A percentile compares a stretch with the other conserved stretches of the same genome.
Conservation (phyloP, 2,329 filamentous ascomycete genomes). For the Fusarium piperis region DNA sequence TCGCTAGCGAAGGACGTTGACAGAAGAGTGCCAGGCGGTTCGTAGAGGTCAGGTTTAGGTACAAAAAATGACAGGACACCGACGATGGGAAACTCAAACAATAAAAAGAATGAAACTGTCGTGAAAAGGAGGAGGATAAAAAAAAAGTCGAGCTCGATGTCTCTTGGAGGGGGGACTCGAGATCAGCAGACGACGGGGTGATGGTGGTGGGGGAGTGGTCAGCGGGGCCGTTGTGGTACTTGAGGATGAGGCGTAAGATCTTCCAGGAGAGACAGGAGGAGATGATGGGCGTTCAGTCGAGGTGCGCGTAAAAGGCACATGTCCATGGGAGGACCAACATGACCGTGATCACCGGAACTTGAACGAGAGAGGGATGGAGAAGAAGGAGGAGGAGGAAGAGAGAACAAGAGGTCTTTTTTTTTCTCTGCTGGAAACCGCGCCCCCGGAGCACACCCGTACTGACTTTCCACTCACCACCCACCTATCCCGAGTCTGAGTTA, state of each 20-base stretch:
- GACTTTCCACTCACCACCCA: constrained; percentile 10
- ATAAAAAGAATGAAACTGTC: constrained; percentile 19
- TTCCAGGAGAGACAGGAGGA: constrained; percentile 14
- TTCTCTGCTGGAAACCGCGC: constrained; percentile 6
- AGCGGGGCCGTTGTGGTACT: constrained; percentile 36
- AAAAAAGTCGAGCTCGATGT: constrained; percentile 20
- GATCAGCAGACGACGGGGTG: constrained; percentile 41
- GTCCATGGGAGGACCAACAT: constrained; percentile 34
- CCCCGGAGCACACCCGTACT: constrained; percentile 10
- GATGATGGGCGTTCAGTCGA: constrained; percentile 15
- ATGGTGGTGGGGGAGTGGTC: constrained; percentile 38
- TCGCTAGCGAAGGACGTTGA: constrained; percentile 26
- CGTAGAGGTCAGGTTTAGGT: not conserved
- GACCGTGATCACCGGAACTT: constrained; percentile 39
- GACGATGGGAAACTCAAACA: constrained; percentile 3
- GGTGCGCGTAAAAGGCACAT: constrained; percentile 35
- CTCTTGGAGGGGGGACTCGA: constrained; percentile 22
- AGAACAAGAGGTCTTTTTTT: constrained; percentile 14
- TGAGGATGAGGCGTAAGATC: constrained; percentile 13
- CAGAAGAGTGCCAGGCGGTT: not conserved
- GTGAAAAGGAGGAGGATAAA: constrained; percentile 18
- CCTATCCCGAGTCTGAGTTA: constrained; percentile 11
- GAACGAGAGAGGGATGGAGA: not conserved
- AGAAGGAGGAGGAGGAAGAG: not conserved
- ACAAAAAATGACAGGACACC: not conserved